Percentiles rank a stretch among this genome's conserved stretches.
phyloP scores from a whole-genome alignment of 2,329 filamentous ascomycete species.

The Sporothrix pallida region DNA sequence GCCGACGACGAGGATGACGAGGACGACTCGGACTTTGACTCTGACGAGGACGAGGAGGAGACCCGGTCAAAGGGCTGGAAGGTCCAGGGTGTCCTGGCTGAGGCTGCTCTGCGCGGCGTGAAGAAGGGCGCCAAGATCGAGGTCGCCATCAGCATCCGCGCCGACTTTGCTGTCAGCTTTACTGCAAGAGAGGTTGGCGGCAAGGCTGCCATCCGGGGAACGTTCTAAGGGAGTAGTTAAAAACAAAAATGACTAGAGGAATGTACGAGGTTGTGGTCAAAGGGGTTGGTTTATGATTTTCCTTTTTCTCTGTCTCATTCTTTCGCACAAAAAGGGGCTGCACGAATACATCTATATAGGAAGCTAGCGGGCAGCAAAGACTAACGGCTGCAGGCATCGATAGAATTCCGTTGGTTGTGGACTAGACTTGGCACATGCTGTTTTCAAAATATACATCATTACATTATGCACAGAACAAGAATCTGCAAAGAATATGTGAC shows the following conservation, averaged over 20 bases:
- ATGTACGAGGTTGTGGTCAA: constrained; percentile 17
- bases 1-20: constrained; percentile 72
- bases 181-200: constrained; percentile 85
- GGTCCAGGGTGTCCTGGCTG: constrained; percentile 79
- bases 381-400: constrained; percentile 15
- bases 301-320: neutral
- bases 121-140: constrained; percentile 92
- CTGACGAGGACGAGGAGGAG: constrained; percentile 82
- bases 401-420: constrained; percentile 8
- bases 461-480: neutral
- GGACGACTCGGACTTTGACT: constrained; percentile 62
- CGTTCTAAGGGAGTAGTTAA: constrained; percentile 32
- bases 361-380: constrained; percentile 14
- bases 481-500: neutral
- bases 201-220: constrained; percentile 80
- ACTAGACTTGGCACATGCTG: constrained; percentile 22
- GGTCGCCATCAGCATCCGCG: constrained; percentile 85
- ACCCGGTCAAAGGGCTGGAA: constrained; percentile 91
- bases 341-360: constrained; percentile 24
- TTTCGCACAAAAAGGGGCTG: constrained; percentile 21
- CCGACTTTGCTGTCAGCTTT: constrained; percentile 78
- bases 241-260: neutral
- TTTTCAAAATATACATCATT: neutral
- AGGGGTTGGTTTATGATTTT: constrained; percentile 14
- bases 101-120: constrained; percentile 80